These are phyloP conservation scores for Fraxinus cuspidata DNA, from an alignment of 257 asterid genomes.

Conservation along the genomic window DNA sequence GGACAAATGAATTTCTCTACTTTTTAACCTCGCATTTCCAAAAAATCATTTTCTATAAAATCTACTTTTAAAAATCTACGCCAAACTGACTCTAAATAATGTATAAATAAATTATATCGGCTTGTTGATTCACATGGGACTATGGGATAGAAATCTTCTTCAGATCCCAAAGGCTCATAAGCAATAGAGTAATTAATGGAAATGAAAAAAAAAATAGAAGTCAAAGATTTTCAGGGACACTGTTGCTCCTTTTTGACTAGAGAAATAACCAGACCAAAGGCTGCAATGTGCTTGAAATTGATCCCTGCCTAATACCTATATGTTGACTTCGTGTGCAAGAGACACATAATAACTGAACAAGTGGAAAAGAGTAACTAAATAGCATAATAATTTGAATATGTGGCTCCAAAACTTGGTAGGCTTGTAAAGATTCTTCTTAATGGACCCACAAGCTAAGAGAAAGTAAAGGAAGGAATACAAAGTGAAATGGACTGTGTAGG, in stretches of 20 bases:
- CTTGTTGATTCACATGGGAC: constrained; percentile 38
- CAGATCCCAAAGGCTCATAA: constrained; percentile 20
- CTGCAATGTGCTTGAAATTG: constrained; percentile 23
- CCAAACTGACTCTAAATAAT: too few species aligned
- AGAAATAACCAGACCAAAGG: constrained; percentile 4
- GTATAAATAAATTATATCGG: too few species aligned
- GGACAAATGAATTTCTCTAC: too few species aligned
- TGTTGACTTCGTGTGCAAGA: neutral
- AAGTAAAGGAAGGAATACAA: too few species aligned
- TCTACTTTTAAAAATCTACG: too few species aligned
- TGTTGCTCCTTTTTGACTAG: constrained; percentile 8
- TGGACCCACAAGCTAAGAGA: too few species aligned
- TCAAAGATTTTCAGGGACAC: neutral
- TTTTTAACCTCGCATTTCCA: too few species aligned
- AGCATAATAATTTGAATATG: too few species aligned
- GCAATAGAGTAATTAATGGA: constrained; percentile 21
- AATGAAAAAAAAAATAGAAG: constrained; percentile 22
- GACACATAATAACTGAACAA: neutral
- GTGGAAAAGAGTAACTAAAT: neutral
- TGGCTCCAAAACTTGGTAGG: too few species aligned
- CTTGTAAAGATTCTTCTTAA: too few species aligned
- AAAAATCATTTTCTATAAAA: too few species aligned
- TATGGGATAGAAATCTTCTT: constrained; percentile 49
- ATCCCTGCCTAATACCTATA: neutral
- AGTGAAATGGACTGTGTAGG: too few species aligned